A percentile compares a stretch with the other conserved stretches of the same genome.
Conservation (phyloP, 805 yeast genomes). For the Teunomyces atbi region DNA sequence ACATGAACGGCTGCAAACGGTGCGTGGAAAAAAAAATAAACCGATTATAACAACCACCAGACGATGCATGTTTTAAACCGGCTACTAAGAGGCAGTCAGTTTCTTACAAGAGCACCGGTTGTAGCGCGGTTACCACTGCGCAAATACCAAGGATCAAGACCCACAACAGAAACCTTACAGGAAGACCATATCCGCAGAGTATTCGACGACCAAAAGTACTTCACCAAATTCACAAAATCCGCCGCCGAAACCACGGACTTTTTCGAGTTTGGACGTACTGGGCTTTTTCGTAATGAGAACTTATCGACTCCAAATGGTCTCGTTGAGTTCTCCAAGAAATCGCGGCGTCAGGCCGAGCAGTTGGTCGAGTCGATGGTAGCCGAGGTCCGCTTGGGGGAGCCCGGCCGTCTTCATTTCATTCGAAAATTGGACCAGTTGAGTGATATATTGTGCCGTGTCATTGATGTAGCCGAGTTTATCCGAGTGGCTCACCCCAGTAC, state of each 20-base stretch:
- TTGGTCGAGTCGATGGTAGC: slow-evolving; percentile 56
- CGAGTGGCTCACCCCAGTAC: slow-evolving; percentile 82
- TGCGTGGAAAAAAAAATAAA: neutral
- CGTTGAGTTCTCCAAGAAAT: slow-evolving; percentile 58
- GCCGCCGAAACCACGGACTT: slow-evolving; percentile 10
- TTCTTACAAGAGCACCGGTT: neutral
- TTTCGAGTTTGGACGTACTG: slow-evolving; percentile 33
- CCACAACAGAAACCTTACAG: neutral
- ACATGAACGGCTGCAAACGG: neutral
- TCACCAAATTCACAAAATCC: slow-evolving; percentile 48
- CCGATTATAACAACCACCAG: neutral
- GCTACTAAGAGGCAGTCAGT: slow-evolving; percentile 4
- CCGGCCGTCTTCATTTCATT: slow-evolving; percentile 49
- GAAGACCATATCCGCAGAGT: slow-evolving; percentile 39
- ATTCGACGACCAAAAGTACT: slow-evolving; percentile 61
- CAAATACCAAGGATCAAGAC: neutral
- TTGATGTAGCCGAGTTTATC: slow-evolving; percentile 90
- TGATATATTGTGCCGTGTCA: slow-evolving; percentile 86
- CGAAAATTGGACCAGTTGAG: slow-evolving; percentile 76
- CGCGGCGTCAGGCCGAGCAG: slow-evolving; percentile 62
- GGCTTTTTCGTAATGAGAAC: slow-evolving; percentile 73
- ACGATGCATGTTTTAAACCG: slow-evolving; percentile 1
- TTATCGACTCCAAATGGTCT: slow-evolving; percentile 71
- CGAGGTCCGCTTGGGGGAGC: slow-evolving; percentile 36
- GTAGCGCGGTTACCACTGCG: neutral